Conservation (phyloP, 1,139 yeast species). For the Sugiyamaella xylanicola region DNA sequence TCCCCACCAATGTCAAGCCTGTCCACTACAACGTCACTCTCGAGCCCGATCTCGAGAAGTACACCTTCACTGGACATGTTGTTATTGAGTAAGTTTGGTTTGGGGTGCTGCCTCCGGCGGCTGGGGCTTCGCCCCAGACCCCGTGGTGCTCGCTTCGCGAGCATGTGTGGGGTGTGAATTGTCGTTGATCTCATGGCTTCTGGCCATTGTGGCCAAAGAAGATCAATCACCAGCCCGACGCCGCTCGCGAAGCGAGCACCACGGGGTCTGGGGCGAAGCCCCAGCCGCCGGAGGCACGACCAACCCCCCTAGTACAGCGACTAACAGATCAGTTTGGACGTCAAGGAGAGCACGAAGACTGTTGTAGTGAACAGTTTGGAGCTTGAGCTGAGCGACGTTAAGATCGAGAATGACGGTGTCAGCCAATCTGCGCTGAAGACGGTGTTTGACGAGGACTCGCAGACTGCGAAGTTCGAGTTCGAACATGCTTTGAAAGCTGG, state of each 20-base stretch:
- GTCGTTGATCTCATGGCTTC: too few relatives aligned
- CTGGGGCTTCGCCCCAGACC: conserved; percentile 5
- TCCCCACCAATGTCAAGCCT: conserved; percentile 75
- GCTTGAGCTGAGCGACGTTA: conserved; percentile 58
- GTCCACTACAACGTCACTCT: conserved; percentile 67
- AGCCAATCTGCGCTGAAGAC: conserved; percentile 16
- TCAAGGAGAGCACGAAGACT: conserved; percentile 61
- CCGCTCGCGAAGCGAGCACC: conserved; percentile 8
- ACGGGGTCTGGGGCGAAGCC: conserved; percentile 6
- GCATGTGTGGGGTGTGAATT: background rate
- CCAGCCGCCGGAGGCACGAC: conserved; percentile 6
- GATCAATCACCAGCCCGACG: background rate
- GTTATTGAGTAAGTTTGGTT: conserved; percentile 49
- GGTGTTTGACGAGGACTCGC: conserved; percentile 55
- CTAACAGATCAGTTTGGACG: conserved; percentile 66
- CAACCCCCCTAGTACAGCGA: conserved; percentile 4
- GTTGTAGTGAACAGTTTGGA: conserved; percentile 66
- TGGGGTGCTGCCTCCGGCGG: conserved; percentile 3
- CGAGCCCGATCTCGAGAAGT: conserved; percentile 72
- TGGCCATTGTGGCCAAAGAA: too few relatives aligned
- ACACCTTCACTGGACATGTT: conserved; percentile 70
- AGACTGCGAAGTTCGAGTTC: conserved; percentile 66
- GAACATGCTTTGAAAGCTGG: conserved; percentile 51
- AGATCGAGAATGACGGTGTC: background rate
- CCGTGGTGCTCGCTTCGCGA: background rate